Evolutionary conservation across 225 moss, liverwort and hornwort species (phyloP).

Genomic region (Polytrichum formosum): DNA sequence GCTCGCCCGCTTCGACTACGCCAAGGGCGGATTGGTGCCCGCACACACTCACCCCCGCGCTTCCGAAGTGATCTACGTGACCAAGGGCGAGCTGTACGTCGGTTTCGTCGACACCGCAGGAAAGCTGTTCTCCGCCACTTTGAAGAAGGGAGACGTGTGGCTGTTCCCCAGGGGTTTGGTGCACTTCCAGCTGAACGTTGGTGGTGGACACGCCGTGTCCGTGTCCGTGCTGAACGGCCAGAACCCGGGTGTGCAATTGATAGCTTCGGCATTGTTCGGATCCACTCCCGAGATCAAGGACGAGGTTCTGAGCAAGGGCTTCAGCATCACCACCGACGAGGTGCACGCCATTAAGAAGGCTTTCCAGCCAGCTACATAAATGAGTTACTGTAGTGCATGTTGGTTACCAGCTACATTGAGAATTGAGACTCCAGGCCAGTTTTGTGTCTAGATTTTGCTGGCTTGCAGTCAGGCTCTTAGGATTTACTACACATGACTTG

Average conservation of each 20-base stretch:
- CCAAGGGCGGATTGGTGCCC: constrained; percentile 31
- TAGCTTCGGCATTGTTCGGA: constrained; percentile 5
- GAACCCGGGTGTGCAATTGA: constrained; percentile 25
- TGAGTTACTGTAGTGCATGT: too few relatives aligned
- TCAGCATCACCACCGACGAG: background rate
- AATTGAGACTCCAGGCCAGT: too few relatives aligned
- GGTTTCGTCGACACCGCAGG: constrained; percentile 30
- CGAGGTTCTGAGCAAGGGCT: constrained; percentile 1
- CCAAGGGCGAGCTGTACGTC: constrained; percentile 23
- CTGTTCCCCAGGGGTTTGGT: constrained; percentile 30
- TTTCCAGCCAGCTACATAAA: background rate
- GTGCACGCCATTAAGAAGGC: constrained; percentile 9
- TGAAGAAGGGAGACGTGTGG: constrained; percentile 26
- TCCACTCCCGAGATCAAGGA: constrained; percentile 8
- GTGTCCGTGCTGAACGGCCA: constrained; percentile 23
- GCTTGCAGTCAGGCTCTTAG: too few relatives aligned
- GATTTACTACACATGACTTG: too few relatives aligned
- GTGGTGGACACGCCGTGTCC: background rate
- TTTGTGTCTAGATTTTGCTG: too few relatives aligned
- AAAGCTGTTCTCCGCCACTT: constrained; percentile 14
- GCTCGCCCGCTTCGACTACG: constrained; percentile 29
- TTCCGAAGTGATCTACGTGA: constrained; percentile 23
- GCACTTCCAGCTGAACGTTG: constrained; percentile 20
- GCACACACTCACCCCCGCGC: constrained; percentile 32
- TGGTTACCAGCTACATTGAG: too few relatives aligned